These are phyloP conservation scores for Quercus suber DNA, from an alignment of 306 rosid genomes.

Conservation along the genomic window DNA sequence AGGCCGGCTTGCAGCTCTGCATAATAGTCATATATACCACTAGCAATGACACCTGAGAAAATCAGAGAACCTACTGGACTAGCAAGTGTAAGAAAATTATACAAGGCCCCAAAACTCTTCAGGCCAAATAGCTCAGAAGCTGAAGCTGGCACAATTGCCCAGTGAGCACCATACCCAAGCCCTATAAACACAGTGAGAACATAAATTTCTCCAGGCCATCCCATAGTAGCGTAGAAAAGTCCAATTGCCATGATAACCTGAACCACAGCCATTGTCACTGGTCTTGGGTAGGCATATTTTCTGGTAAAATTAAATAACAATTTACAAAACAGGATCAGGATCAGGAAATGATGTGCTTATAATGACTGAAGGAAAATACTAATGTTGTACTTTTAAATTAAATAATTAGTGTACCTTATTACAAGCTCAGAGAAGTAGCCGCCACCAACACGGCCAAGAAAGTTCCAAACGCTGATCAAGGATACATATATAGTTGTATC, in stretches of 20 bases:
- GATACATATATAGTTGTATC: slow-evolving; percentile 63
- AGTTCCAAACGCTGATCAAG: slow-evolving; percentile 81
- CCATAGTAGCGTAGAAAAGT: slow-evolving; percentile 29
- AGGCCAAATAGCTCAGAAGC: slow-evolving; percentile 61
- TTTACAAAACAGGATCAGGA: background rate
- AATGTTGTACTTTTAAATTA: background rate
- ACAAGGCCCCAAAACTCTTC: slow-evolving; percentile 67
- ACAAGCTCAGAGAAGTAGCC: slow-evolving; percentile 81
- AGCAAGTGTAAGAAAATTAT: slow-evolving; percentile 62
- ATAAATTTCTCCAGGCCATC: slow-evolving; percentile 41
- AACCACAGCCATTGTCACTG: slow-evolving; percentile 30
- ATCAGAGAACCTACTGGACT: slow-evolving; percentile 66
- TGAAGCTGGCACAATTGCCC: slow-evolving; percentile 37
- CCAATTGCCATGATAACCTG: slow-evolving; percentile 39
- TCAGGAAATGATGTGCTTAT: background rate
- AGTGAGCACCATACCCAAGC: slow-evolving; percentile 49
- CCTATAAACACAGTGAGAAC: slow-evolving; percentile 38
- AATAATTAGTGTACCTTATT: slow-evolving; percentile 47
- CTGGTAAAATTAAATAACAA: slow-evolving; percentile 11
- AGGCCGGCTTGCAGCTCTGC: slow-evolving; percentile 52
- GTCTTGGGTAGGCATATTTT: slow-evolving; percentile 36
- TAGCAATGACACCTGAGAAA: slow-evolving; percentile 58
- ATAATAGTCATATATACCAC: slow-evolving; percentile 62
- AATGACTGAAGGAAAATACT: background rate
- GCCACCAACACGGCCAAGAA: slow-evolving; percentile 89